Evolutionary conservation across 208 protist species (phyloP).

Genomic region (Vickermania ingenoplastis): DNA sequence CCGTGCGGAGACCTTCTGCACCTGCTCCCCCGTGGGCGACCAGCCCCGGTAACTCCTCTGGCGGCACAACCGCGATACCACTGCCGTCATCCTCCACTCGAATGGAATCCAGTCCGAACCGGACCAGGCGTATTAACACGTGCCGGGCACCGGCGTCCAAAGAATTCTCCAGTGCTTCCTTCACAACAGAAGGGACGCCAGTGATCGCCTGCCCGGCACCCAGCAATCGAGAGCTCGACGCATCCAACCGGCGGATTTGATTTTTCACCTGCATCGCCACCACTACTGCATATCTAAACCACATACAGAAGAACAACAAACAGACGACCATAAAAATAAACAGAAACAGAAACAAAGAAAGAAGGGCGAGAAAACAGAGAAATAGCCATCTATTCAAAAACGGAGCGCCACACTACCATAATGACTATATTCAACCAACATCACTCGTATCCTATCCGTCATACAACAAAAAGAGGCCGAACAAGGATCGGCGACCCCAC

Average conservation of each 20-base stretch:
- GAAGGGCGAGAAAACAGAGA: too few relatives aligned
- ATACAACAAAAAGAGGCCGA: too few relatives aligned
- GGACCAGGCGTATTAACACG: slow-evolving; percentile 50
- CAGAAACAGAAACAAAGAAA: too few relatives aligned
- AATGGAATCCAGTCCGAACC: slow-evolving; percentile 63
- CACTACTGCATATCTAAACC: not conserved
- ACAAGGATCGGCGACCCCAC: too few relatives aligned
- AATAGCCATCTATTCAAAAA: too few relatives aligned
- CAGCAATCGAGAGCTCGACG: slow-evolving; percentile 53
- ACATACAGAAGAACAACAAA: not conserved
- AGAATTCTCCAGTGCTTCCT: slow-evolving; percentile 84
- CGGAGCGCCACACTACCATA: too few relatives aligned
- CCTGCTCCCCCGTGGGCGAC: not conserved
- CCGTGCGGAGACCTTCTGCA: not conserved
- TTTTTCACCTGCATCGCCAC: too few relatives aligned
- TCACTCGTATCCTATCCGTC: too few relatives aligned
- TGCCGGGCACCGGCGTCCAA: slow-evolving; percentile 60
- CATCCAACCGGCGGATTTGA: slow-evolving; percentile 43
- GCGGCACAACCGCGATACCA: slow-evolving; percentile 47
- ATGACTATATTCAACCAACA: too few relatives aligned
- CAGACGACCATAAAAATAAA: not conserved
- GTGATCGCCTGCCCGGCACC: slow-evolving; percentile 82
- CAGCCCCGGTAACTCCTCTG: slow-evolving; percentile 21
- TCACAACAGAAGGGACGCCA: slow-evolving; percentile 68
- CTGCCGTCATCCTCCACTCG: slow-evolving; percentile 76